A percentile compares a stretch with the other conserved stretches of the same genome.
Conservation (phyloP, 2,329 filamentous ascomycete species). For the Massarina eburnea region DNA sequence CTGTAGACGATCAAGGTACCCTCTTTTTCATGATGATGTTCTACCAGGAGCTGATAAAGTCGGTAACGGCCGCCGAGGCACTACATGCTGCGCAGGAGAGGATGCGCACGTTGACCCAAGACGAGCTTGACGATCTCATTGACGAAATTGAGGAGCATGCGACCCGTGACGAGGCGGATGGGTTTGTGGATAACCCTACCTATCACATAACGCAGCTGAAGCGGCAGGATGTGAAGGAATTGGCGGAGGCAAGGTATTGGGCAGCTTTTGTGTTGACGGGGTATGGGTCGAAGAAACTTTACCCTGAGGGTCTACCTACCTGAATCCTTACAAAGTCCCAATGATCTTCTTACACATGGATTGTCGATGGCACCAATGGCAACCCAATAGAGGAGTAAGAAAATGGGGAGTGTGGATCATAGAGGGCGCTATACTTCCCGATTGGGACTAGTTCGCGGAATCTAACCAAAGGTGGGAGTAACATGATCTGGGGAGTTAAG, state of each 20-base stretch:
- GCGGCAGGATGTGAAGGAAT: conserved; percentile 3
- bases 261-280: conserved; percentile 12
- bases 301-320: neutral
- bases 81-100: conserved; percentile 6
- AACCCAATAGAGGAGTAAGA: too few species aligned
- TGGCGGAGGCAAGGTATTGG: conserved; percentile 12
- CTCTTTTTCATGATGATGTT: conserved; percentile 14
- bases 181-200: conserved; percentile 5
- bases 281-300: conserved; percentile 5
- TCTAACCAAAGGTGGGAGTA: too few species aligned
- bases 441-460: too few species aligned
- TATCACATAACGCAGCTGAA: conserved; percentile 6
- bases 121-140: conserved; percentile 5
- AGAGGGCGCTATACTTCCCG: too few species aligned
- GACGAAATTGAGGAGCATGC: conserved; percentile 2
- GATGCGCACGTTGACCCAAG: conserved; percentile 7
- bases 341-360: too few species aligned
- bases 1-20: conserved; percentile 10
- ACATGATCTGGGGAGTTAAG: too few species aligned
- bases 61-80: conserved; percentile 5
- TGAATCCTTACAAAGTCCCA: too few species aligned
- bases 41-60: conserved; percentile 9
- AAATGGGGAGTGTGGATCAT: too few species aligned
- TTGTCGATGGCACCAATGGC: too few species aligned
- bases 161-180: neutral